Evolutionary conservation across 495 filamentous ascomycete genomes (phyloP), one percentile per base, ranked within the genome.

Genomic region (Aspergillus nidulans): DNA sequence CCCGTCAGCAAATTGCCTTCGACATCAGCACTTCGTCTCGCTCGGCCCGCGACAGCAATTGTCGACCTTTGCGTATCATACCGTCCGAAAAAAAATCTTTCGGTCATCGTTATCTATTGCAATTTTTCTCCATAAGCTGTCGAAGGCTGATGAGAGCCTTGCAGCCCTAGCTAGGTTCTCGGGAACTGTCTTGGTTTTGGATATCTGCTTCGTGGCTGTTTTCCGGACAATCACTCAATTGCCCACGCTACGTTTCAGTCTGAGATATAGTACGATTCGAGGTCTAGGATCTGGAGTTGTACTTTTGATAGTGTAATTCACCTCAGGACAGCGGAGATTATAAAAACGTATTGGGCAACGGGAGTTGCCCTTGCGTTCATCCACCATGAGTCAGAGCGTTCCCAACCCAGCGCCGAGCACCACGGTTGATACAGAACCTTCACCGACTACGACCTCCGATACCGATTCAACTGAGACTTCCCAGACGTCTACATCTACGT

Each of bases 401-500:
- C 24, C 20, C n/a, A 15, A 16, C 16, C 47, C 9, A 25, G n/a
- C 15, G 32, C 19, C 12, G 4, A 40, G 12, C 20, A 15, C 41
- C n/a, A 44, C 19, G 8, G 19, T 20, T 23, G 23, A 21, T 3
- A 44, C 21, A n/a, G 19, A 40, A 26, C 36, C 12, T 24, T 20
- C 54, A 28, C 42, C 39, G 5, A 49, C 47, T 10, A 39, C 54
- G 8, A 34, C 47, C 46, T 16, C 49, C 54, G 23, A 56, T 12
- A 39, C 36, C 4, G 36, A 39, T 19, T 19, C 63, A 13, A 42
- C 63, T 34, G 52, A 64, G 43, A 54, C 46, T 12, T 42, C 53
- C 34, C 57, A 39, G 15, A 30, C 49, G 42, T n/a, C 52, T 1
- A 54, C 57, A 39, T 16, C 30, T 13, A 34, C 30, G 4, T 6